Base-by-base conservation (phyloP, 805 yeast species). In the Kuraishia piskuri region DNA sequence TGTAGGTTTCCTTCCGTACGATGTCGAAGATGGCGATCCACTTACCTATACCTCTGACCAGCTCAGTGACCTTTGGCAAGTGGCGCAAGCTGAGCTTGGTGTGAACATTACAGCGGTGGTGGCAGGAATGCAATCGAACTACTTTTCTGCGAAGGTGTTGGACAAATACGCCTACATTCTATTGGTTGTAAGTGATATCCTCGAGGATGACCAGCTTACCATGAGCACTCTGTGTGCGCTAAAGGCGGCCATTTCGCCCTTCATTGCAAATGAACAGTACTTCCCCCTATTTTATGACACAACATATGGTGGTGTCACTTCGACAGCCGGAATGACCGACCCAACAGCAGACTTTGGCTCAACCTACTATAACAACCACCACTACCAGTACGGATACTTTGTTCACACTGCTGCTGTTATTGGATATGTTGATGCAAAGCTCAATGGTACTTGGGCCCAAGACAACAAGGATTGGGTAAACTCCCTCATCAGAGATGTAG, bases 371-470 rank as follows among this genome's bases (percentile, higher is more conserved):
- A 78, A 78, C 60, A 83, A 79, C 62, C 83, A 79, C 59, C 83
- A 79, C 59, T 79, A 77, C 75, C 83, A 79, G 59, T 79, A 77
- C 58, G 81, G 82, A 21, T 79, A 78, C 63, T 72, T 69, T 55
- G 68, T 79, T 46, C 83, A 79, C 60, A 86, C 91, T 1, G 80
- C 84, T 51, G 88, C 90, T 2, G 72, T 86, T 23, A 65, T 82
- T 5, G 84, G 80, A 3, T 70, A 75, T 51, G 77, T 84, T 40
- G 90, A 84, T 60, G 61, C 56, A 50, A 71, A 71, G 55, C 56
- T 58, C 21, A 73, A 79, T 22, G 82, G 83, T 49, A 63, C 73
- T 7, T 84, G 88, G 88, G 73, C 81, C 5, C 56, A 64, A 49
- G 71, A 74, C 3, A 72, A 76, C 53, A 69, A 65, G 55, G 68